Percentiles rank a stretch among this genome's conserved stretches.
Conservation (phyloP, 2,329 filamentous ascomycete species). For the Monosporascus cannonballus region DNA sequence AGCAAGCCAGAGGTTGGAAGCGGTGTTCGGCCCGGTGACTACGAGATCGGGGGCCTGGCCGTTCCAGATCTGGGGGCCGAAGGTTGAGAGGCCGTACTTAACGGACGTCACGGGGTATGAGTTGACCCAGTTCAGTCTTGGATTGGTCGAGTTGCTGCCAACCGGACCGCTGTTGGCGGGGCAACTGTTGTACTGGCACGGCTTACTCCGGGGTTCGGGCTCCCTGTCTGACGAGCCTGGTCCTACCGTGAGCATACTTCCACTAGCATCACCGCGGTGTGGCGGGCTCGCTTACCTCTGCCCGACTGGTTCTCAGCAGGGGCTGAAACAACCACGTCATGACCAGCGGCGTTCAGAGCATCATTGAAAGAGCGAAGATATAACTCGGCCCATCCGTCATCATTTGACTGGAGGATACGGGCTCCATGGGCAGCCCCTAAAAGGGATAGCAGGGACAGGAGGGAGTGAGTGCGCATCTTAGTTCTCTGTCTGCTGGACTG, state of each 20-base stretch:
- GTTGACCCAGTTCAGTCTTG: conserved; percentile 66
- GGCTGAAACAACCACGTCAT: conserved; percentile 57
- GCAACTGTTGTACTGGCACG: conserved; percentile 60
- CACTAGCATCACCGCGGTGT: neutral
- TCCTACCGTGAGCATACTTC: conserved; percentile 4
- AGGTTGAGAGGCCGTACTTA: conserved; percentile 53
- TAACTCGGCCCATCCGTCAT: conserved; percentile 68
- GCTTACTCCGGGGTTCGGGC: conserved; percentile 38
- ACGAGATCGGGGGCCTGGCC: conserved; percentile 52
- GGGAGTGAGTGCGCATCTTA: conserved; percentile 13
- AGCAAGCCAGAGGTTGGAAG: conserved; percentile 49
- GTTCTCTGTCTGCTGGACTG: neutral
- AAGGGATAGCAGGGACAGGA: conserved; percentile 9
- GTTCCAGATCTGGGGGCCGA: conserved; percentile 47
- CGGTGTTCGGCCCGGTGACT: conserved; percentile 58
- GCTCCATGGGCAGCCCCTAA: conserved; percentile 21
- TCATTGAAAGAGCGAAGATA: conserved; percentile 58
- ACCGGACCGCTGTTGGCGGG: conserved; percentile 47
- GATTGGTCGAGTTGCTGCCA: conserved; percentile 50
- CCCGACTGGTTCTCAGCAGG: conserved; percentile 64
- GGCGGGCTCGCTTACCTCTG: conserved; percentile 35
- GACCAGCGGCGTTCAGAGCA: conserved; percentile 46
- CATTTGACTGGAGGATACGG: conserved; percentile 61
- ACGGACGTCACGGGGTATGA: conserved; percentile 61
- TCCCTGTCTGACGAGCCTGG: conserved; percentile 46